Percentiles rank a stretch among this genome's conserved stretches.
Conservation (phyloP, 768 basidiomycete species). For the Grammothele lineata region DNA sequence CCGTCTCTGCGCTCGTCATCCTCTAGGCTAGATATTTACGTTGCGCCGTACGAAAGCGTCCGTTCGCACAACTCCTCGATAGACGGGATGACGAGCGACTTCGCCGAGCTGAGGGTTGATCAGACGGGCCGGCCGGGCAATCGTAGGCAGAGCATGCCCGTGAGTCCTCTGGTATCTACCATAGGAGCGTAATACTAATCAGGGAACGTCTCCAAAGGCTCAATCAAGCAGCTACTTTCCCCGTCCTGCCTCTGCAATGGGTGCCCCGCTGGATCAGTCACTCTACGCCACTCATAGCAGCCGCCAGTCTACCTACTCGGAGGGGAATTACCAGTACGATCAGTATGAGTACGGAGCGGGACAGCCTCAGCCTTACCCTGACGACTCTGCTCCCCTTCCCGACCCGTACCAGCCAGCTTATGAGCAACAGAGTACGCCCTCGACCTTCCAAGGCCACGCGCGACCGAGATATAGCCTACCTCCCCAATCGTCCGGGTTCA, state of each 20-base stretch:
- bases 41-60: conserved; percentile 65
- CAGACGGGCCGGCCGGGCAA: conserved; percentile 1
- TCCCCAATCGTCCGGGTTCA: conserved; percentile 63
- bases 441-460: conserved; percentile 28
- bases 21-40: conserved; percentile 67
- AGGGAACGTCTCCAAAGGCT: neutral
- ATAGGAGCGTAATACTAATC: neutral
- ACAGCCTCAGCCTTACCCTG: conserved; percentile 25
- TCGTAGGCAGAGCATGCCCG: conserved; percentile 21
- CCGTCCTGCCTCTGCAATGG: conserved; percentile 26
- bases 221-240: conserved; percentile 8
- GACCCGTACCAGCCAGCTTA: conserved; percentile 44
- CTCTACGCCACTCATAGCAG: conserved; percentile 33
- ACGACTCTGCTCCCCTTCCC: conserved; percentile 28
- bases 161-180: conserved; percentile 5
- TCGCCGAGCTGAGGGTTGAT: conserved; percentile 60
- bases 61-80: conserved; percentile 31
- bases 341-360: conserved; percentile 38
- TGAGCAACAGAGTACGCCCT: conserved; percentile 32
- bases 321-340: conserved; percentile 26
- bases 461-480: conserved; percentile 69
- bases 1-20: conserved; percentile 59
- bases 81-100: conserved; percentile 57
- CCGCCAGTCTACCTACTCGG: conserved; percentile 33
- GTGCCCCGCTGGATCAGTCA: conserved; percentile 21